These are phyloP conservation scores for Phytophthora rubi DNA, from an alignment of 352 stramenopile species.

Conservation along the genomic window DNA sequence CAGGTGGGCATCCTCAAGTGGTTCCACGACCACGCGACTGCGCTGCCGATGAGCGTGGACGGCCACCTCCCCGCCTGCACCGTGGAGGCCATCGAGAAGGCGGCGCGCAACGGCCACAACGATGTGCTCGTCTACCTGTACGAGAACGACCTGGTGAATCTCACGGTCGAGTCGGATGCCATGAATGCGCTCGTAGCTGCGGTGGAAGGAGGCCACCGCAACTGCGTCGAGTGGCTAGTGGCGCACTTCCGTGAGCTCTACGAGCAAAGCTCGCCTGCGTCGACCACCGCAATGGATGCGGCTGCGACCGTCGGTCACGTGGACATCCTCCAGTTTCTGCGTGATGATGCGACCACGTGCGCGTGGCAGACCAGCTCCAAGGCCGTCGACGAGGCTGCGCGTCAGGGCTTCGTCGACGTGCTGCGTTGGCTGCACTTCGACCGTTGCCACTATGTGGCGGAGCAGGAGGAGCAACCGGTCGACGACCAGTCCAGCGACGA, in stretches of 20 bases:
- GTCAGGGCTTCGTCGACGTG: constrained; percentile 57
- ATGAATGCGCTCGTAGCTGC: constrained; percentile 66
- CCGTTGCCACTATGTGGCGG: constrained; percentile 19
- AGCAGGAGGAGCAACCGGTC: constrained; percentile 25
- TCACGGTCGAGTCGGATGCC: constrained; percentile 50
- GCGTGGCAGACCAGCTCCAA: constrained; percentile 61
- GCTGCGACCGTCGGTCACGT: constrained; percentile 58
- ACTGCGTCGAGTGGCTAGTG: constrained; percentile 69
- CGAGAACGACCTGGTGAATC: constrained; percentile 58
- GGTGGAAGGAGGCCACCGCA: constrained; percentile 54
- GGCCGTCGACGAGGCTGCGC: constrained; percentile 61
- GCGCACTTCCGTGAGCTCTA: constrained; percentile 52
- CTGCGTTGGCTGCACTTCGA: constrained; percentile 63
- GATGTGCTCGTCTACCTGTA: constrained; percentile 62
- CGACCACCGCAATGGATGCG: constrained; percentile 56
- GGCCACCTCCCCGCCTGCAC: constrained; percentile 57
- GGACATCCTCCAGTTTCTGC: constrained; percentile 65
- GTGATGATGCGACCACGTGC: constrained; percentile 41
- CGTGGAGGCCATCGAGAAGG: constrained; percentile 64
- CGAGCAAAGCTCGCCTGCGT: constrained; percentile 30
- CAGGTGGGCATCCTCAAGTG: constrained; percentile 69
- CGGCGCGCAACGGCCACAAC: constrained; percentile 68
- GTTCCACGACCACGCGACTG: constrained; percentile 67
- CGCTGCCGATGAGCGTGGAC: constrained; percentile 65
- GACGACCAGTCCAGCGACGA: constrained; percentile 22